These are phyloP conservation scores for Cyclocybe aegerita DNA, from an alignment of 768 basidiomycete species.

Conservation along the genomic window DNA sequence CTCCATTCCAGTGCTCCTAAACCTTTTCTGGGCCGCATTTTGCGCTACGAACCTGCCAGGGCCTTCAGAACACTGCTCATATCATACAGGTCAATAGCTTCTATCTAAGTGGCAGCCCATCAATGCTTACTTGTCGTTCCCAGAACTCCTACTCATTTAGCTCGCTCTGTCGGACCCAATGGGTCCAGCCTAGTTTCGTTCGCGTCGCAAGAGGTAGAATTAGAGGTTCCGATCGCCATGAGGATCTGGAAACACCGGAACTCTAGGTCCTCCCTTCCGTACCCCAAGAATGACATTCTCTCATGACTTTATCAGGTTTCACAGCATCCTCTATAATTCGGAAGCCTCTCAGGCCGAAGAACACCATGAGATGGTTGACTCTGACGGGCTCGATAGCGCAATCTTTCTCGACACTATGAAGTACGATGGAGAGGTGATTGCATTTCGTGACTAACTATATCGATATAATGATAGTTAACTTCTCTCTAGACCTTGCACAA, in stretches of 20 bases:
- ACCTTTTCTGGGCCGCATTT: slow-evolving; percentile 67
- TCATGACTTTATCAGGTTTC: slow-evolving; percentile 25
- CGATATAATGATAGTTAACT: neutral
- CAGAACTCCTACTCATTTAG: slow-evolving; percentile 39
- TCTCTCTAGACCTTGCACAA: slow-evolving; percentile 45
- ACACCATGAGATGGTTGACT: slow-evolving; percentile 17
- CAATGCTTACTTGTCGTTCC: neutral
- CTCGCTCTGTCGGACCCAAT: slow-evolving; percentile 19
- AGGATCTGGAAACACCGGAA: slow-evolving; percentile 53
- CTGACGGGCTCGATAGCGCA: slow-evolving; percentile 20
- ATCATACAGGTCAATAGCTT: slow-evolving; percentile 53
- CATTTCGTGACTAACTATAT: neutral
- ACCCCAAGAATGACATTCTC: neutral
- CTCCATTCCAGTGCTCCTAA: slow-evolving; percentile 55
- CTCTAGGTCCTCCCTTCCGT: slow-evolving; percentile 40
- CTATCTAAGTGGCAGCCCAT: neutral
- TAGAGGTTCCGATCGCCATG: slow-evolving; percentile 61
- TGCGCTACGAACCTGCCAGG: slow-evolving; percentile 79
- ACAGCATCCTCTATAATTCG: slow-evolving; percentile 51
- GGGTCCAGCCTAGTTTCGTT: slow-evolving; percentile 10
- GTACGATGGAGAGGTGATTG: slow-evolving; percentile 55
- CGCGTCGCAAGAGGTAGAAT: slow-evolving; percentile 30
- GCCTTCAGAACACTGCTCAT: slow-evolving; percentile 73
- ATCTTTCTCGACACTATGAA: slow-evolving; percentile 56
- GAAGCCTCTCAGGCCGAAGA: slow-evolving; percentile 50